Evolutionary conservation across 1,284 basidiomycete genomes (phyloP).

Genomic region (Peniophora sp.): DNA sequence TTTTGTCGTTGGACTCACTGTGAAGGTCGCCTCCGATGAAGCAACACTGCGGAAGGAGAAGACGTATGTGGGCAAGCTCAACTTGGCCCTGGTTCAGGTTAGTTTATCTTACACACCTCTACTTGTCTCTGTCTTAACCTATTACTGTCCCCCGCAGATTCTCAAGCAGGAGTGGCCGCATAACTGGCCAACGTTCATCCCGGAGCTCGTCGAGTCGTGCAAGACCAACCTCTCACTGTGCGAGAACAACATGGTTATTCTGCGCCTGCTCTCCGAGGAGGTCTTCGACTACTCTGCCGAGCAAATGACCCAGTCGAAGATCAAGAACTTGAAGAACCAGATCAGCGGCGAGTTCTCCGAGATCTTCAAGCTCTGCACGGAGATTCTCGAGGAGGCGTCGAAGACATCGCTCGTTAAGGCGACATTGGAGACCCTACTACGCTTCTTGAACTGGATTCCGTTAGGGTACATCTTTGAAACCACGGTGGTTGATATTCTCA

Average conservation of each 20-base stretch:
- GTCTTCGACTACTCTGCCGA: conserved; percentile 99
- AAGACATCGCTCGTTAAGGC: conserved; percentile 94
- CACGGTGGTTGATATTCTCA: conserved; percentile 90
- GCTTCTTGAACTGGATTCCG: conserved; percentile 99
- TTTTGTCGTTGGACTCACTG: conserved; percentile 91
- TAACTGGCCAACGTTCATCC: conserved; percentile 98
- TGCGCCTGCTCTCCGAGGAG: conserved; percentile 96
- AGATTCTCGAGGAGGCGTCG: conserved; percentile 96
- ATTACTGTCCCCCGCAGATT: conserved; percentile 51
- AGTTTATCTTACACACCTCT: conserved; percentile 16
- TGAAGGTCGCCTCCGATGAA: conserved; percentile 90
- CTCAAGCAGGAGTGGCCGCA: conserved; percentile 99
- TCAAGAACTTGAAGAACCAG: conserved; percentile 95
- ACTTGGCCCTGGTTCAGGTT: conserved; percentile 92
- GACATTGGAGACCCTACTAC: conserved; percentile 90
- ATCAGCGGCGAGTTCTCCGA: conserved; percentile 97
- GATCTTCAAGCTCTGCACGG: conserved; percentile 92
- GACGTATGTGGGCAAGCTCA: conserved; percentile 95
- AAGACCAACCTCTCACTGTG: conserved; percentile 95
- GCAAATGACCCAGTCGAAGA: conserved; percentile 98
- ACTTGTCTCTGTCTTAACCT: conserved; percentile 8
- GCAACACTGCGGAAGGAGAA: conserved; percentile 84
- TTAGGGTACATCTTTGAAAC: conserved; percentile 99
- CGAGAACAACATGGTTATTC: conserved; percentile 99
- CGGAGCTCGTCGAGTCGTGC: conserved; percentile 95